Evolutionary conservation across 164 flowering plant species (phyloP), one percentile per base, ranked within the genome.

Genomic region (Pachysandra terminalis): DNA sequence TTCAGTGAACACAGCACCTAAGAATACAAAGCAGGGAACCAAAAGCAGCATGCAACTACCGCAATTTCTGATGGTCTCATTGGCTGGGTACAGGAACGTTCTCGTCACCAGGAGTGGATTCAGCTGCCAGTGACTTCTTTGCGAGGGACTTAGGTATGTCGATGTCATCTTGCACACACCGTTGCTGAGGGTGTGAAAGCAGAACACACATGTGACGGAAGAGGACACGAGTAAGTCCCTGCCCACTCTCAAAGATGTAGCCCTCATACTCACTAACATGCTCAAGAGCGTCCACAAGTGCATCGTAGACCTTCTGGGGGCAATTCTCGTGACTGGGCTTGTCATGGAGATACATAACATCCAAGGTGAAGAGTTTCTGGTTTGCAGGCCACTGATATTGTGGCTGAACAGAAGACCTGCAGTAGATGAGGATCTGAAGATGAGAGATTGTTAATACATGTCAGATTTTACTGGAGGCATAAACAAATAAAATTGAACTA

Each of bases 271-370:
- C 96, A 25, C 88, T 85, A 1, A 96, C 90, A 60, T 74, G 87
- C 67, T 93, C 98, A 21, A 96, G 86, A 65, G 93, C 88, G 40
- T 90, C 99, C 22, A 90, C 97, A 41, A 96, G 89, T 9, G 91
- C 71, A 79, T 93, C 99, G 71, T 90, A 93, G 54, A 96, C 99
- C 68, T 80, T 78, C 71, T 96, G 98, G 12, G 96, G 99, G 76
- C 96, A 87, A 75, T 96, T 93, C 3, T 85, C 93, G 0, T 96
- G 92, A 15, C 84, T 79, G 32, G 98, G 99, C 78, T 90, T 90
- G 79, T 90, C 93, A 67, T 93, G 98, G 63, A 96, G 91, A 83
- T 91, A 96, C 41, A 91, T 63, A 17, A 88, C 98, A 81, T 93
- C 99, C 63, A 96, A 62, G 17, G 99, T 93, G 78, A 90, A 96